Conservation (phyloP, 2,329 filamentous ascomycete genomes). For the Pseudogymnoascus sp. region DNA sequence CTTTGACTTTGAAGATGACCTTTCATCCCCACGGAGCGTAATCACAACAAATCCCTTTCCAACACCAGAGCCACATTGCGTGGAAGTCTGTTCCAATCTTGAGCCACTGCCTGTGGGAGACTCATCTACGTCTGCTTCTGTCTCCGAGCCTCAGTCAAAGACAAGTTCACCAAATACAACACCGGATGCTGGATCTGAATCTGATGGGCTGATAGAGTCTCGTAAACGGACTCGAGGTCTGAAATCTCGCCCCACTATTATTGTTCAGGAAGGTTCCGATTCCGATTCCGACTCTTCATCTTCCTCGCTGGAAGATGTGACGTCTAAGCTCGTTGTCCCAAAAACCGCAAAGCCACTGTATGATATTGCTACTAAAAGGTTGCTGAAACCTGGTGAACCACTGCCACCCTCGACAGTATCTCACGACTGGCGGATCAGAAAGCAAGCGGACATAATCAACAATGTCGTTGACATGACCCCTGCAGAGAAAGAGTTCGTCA, state of each 20-base stretch:
- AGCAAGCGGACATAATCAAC: slow-evolving; percentile 24
- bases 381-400: slow-evolving; percentile 22
- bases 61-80: background rate
- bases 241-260: background rate
- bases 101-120: background rate
- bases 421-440: slow-evolving; percentile 26
- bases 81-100: background rate
- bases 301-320: background rate
- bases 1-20: background rate
- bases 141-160: background rate
- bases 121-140: background rate
- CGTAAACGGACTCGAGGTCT: background rate
- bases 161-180: background rate
- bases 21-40: background rate
- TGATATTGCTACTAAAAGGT: slow-evolving; percentile 23
- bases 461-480: slow-evolving; percentile 24
- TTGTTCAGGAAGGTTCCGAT: background rate
- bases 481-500: slow-evolving; percentile 27
- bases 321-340: slow-evolving; percentile 14
- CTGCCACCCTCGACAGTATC: slow-evolving; percentile 22
- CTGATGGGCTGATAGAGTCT: background rate
- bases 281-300: background rate
- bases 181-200: background rate
- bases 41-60: background rate
- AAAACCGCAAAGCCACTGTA: slow-evolving; percentile 22